Percentiles rank a stretch among this genome's conserved stretches.
Conservation (phyloP, 768 basidiomycete genomes). For the Amanita rubescens region DNA sequence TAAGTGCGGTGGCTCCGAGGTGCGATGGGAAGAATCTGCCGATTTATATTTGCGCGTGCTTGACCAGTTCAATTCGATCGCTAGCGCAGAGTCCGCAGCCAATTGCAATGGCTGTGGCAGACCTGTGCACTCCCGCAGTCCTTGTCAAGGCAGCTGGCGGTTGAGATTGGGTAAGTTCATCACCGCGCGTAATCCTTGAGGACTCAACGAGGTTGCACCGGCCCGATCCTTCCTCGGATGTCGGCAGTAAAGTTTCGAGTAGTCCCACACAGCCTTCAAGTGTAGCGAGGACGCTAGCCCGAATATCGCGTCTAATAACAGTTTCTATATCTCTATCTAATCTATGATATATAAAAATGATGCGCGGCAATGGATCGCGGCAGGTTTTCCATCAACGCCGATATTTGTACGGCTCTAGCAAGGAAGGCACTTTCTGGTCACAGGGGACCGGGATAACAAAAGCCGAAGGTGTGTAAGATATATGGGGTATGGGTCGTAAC, state of each 20-base stretch:
- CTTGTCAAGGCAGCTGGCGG: neutral
- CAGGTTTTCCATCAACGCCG: neutral
- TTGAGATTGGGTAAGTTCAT: neutral
- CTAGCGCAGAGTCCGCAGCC: neutral
- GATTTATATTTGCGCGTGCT: slow-evolving; percentile 26
- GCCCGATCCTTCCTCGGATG: neutral
- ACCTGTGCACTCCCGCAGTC: neutral
- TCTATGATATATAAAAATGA: neutral
- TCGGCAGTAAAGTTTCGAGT: neutral
- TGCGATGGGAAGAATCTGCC: slow-evolving; percentile 11
- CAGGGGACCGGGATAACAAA: neutral
- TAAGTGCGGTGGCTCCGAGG: slow-evolving; percentile 1
- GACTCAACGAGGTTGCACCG: neutral
- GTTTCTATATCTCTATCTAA: neutral
- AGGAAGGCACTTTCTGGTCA: neutral
- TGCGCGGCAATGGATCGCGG: neutral
- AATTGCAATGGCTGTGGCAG: neutral
- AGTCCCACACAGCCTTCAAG: neutral
- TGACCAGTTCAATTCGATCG: slow-evolving; percentile 3
- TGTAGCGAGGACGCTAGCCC: neutral
- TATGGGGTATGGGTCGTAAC: neutral
- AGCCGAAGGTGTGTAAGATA: neutral
- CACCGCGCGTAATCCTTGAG: neutral
- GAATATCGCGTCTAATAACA: neutral
- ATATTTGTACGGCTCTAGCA: too few species aligned